phyloP scores from a whole-genome alignment of 306 rosid genomes.

The Lablab purpureus region DNA sequence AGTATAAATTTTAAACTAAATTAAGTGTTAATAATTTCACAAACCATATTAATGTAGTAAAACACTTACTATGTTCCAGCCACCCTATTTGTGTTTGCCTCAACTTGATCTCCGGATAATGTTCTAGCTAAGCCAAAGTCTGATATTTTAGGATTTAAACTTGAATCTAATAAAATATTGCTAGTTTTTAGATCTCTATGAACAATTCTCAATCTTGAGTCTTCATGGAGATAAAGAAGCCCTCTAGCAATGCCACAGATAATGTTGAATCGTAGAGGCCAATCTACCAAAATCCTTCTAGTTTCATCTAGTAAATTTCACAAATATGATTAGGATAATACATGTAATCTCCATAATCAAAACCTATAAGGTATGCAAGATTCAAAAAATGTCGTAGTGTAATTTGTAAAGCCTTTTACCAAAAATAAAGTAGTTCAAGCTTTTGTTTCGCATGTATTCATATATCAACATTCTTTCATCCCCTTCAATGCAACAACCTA shows the following conservation, averaged over 20 bases:
- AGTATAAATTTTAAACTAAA: not conserved
- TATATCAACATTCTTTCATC: slow-evolving; percentile 28
- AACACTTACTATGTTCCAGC: not conserved
- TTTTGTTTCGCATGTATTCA: slow-evolving; percentile 38
- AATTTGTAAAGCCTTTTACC: not conserved
- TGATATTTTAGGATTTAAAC: not conserved
- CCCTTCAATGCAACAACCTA: slow-evolving; percentile 42
- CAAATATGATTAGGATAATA: not conserved
- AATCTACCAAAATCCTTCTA: not conserved
- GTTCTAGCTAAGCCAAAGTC: not conserved
- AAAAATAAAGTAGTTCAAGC: slow-evolving; percentile 34
- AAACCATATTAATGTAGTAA: not conserved
- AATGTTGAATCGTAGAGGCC: not conserved
- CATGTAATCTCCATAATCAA: not conserved
- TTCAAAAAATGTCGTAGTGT: not conserved
- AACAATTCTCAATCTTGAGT: not conserved
- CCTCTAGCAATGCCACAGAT: not conserved
- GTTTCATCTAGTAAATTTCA: not conserved
- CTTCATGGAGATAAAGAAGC: not conserved
- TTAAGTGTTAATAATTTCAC: not conserved
- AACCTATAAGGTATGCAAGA: too few species aligned
- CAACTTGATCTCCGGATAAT: not conserved
- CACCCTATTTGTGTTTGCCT: not conserved
- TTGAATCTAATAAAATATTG: not conserved
- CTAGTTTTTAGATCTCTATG: not conserved